A percentile compares a stretch with the other conserved stretches of the same genome.
Conservation (phyloP, 2,329 filamentous ascomycete genomes). For the Apiospora arundinis region DNA sequence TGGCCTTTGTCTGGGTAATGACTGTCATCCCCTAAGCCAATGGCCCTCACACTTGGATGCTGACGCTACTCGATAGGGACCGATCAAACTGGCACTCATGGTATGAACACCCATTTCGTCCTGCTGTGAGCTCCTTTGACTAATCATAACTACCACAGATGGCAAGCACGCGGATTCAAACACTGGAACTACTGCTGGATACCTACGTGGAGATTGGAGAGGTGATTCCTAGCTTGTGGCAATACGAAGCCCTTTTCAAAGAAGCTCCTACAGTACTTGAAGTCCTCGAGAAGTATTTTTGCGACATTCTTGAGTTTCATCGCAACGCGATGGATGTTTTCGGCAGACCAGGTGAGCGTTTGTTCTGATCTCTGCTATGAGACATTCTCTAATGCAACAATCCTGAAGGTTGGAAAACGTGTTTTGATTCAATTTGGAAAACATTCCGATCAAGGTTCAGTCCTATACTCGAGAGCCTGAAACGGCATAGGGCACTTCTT, state of each 20-base stretch:
- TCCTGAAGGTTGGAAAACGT: slow-evolving; percentile 24
- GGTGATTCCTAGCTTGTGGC: slow-evolving; percentile 29
- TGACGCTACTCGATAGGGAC: slow-evolving; percentile 12
- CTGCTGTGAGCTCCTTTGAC: neutral
- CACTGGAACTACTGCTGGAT: slow-evolving; percentile 30
- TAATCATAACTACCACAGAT: neutral
- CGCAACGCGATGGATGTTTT: slow-evolving; percentile 29
- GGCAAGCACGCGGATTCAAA: slow-evolving; percentile 25
- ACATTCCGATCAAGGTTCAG: slow-evolving; percentile 29
- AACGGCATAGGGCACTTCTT: slow-evolving; percentile 29
- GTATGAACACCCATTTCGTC: neutral
- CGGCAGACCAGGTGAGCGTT: slow-evolving; percentile 27
- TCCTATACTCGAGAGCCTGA: slow-evolving; percentile 31
- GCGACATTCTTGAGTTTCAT: slow-evolving; percentile 34
- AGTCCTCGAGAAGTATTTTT: slow-evolving; percentile 32
- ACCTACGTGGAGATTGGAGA: slow-evolving; percentile 33
- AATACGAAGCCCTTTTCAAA: slow-evolving; percentile 30
- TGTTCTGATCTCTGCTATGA: too few species aligned
- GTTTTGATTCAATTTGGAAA: slow-evolving; percentile 29
- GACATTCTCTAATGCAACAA: neutral
- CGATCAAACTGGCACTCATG: slow-evolving; percentile 26
- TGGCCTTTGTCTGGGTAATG: slow-evolving; percentile 33
- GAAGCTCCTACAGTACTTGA: slow-evolving; percentile 23
- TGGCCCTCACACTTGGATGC: neutral
- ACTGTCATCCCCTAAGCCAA: neutral